Evolutionary conservation across 441 rosid species (phyloP).

Genomic region (Dalechampia spathulata): DNA sequence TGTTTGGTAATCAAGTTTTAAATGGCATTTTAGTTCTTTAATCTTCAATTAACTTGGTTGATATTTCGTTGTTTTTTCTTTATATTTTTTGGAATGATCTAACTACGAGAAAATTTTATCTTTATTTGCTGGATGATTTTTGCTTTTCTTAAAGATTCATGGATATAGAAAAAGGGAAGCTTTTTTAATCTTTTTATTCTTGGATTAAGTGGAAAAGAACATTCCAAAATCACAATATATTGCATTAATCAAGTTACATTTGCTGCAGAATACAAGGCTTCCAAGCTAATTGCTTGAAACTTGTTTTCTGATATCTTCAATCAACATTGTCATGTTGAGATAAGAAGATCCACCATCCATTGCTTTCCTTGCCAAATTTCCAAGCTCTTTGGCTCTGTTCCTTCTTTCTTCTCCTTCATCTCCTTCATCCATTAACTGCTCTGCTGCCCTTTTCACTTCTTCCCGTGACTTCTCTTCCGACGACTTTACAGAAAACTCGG

Average conservation of each 20-base stretch:
- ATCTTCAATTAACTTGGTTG: no score
- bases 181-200: no score
- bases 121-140: no score
- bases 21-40: no score
- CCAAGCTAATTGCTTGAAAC: not conserved
- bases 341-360: conserved; percentile 45
- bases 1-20: no score
- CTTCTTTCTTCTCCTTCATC: conserved; percentile 28
- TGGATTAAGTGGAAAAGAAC: not conserved
- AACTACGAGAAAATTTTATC: no score
- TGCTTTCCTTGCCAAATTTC: conserved; percentile 27
- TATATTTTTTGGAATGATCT: no score
- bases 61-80: no score
- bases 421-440: conserved; percentile 35
- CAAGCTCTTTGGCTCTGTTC: conserved; percentile 29
- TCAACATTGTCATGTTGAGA: conserved; percentile 24
- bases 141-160: no score
- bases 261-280: no score
- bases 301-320: conserved; percentile 27
- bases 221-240: not conserved
- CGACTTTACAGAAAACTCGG: conserved; percentile 43
- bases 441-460: conserved; percentile 32
- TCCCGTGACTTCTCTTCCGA: conserved; percentile 49
- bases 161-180: no score
- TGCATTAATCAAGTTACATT: no score